phyloP scores from a whole-genome alignment of 768 basidiomycete genomes.

The Gloeopeniophorella convolvens region DNA sequence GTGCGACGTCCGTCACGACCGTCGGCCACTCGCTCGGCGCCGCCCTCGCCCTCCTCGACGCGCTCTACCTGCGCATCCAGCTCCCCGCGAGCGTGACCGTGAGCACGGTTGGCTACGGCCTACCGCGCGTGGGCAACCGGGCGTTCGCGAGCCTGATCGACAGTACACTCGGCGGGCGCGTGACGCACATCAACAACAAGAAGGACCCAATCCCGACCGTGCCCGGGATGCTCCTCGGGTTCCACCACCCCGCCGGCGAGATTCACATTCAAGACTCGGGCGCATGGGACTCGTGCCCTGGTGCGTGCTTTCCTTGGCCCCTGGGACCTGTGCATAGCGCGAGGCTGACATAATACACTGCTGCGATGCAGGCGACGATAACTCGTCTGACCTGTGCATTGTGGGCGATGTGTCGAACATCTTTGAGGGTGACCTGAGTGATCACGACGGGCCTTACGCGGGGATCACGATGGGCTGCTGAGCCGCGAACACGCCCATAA shows the following conservation, averaged over 20 bases:
- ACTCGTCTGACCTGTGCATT: conserved; percentile 42
- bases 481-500: neutral
- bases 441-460: conserved; percentile 19
- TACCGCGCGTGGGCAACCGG: conserved; percentile 24
- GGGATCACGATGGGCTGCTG: conserved; percentile 19
- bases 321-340: no score
- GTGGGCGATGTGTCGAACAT: conserved; percentile 49
- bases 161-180: conserved; percentile 41
- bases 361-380: conserved; percentile 47
- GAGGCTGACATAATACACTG: neutral
- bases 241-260: conserved; percentile 37
- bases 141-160: neutral
- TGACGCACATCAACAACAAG: conserved; percentile 53
- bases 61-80: conserved; percentile 22
- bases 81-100: conserved; percentile 17
- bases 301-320: neutral
- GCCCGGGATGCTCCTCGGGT: conserved; percentile 36
- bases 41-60: conserved; percentile 26
- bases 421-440: conserved; percentile 30
- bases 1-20: conserved; percentile 2
- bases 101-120: conserved; percentile 21
- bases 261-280: conserved; percentile 36
- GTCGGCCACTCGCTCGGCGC: conserved; percentile 21
- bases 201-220: conserved; percentile 36
- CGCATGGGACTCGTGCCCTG: conserved; percentile 34